Evolutionary conservation across 305 asterid genomes (phyloP).

Genomic region (Fraxinus baroniana): DNA sequence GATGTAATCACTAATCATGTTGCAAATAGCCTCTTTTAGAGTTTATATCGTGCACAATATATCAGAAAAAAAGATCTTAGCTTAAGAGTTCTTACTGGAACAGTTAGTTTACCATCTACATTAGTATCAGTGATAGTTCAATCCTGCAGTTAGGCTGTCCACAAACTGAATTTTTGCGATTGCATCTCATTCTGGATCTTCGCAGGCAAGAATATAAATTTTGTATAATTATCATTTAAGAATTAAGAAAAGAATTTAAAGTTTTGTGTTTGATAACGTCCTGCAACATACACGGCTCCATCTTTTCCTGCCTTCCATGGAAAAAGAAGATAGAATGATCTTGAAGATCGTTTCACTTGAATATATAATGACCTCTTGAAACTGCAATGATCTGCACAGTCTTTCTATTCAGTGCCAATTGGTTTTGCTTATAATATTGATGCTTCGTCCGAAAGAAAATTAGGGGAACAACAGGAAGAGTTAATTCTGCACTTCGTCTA

Average conservation of each 20-base stretch:
- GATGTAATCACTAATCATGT: background rate
- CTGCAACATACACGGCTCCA: background rate
- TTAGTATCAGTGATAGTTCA: background rate
- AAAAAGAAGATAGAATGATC: background rate
- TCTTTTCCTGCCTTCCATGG: background rate
- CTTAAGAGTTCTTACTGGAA: background rate
- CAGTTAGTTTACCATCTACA: background rate
- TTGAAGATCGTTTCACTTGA: slow-evolving; percentile 13
- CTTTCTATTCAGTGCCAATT: background rate
- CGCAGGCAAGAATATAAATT: background rate
- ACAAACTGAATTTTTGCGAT: slow-evolving; percentile 3
- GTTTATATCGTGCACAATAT: background rate
- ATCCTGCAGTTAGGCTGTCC: slow-evolving; percentile 14
- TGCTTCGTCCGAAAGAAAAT: background rate
- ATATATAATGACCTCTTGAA: slow-evolving; percentile 14
- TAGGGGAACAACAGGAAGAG: slow-evolving; percentile 10
- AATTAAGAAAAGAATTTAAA: background rate
- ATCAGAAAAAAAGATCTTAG: background rate
- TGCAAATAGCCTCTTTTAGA: background rate
- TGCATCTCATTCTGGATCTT: slow-evolving; percentile 13
- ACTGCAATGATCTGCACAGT: slow-evolving; percentile 6
- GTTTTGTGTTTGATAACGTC: slow-evolving; percentile 4
- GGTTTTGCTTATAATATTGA: slow-evolving; percentile 6
- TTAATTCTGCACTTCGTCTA: background rate
- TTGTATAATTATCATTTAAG: background rate